Evolutionary conservation across 202 grass and related monocot genomes (phyloP), one percentile per base, ranked within the genome.

Genomic region (Musa balbisiana): DNA sequence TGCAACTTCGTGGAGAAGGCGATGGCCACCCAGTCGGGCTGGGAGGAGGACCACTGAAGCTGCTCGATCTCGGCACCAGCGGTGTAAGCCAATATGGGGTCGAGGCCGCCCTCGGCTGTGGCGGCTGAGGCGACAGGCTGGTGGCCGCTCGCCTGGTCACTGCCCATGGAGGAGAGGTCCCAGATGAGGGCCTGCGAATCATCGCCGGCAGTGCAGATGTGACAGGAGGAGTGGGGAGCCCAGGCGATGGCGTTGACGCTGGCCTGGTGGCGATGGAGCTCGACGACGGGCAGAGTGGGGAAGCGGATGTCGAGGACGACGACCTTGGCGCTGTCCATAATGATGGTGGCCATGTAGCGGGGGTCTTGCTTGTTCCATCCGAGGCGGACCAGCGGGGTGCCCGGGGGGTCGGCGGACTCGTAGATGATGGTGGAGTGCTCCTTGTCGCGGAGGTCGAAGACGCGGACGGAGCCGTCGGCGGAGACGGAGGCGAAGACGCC

Each of bases 181-280:
- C 74, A 76, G 43, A 76, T 76, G 25, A 76, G 74, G 43, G 74
- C 74, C 43, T 76, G 74, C 0, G 74, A 76, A 20, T 76, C 74
- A 8, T 76, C 74, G 21, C 74, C 74, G n/a, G 74, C 74, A 10
- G 74, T 76, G 33, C 74, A 76, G 74, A 76, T 76, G 29, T 76
- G 74, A 49, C 74, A 76, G 60, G 74, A 76, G 59, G 59, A 64
- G 62, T 76, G 74, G 5, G 74, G 74, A 2, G 74, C 74, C 74
- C 74, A 76, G 33, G 74, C 74, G 43, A 76, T 76, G 49, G 74
- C 74, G 25, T 76, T 76, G 59, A 76, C 74, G 74, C 74, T 76
- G 19, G 74, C 74, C 43, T 76, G 74, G 74, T 76, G 74, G 58
- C 74, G 74, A n/a, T 76, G 74, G 20, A 76, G 74, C 59, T 76